Evolutionary conservation across 1,139 yeast species (phyloP).

Genomic region (Blastobotrys niveus): DNA sequence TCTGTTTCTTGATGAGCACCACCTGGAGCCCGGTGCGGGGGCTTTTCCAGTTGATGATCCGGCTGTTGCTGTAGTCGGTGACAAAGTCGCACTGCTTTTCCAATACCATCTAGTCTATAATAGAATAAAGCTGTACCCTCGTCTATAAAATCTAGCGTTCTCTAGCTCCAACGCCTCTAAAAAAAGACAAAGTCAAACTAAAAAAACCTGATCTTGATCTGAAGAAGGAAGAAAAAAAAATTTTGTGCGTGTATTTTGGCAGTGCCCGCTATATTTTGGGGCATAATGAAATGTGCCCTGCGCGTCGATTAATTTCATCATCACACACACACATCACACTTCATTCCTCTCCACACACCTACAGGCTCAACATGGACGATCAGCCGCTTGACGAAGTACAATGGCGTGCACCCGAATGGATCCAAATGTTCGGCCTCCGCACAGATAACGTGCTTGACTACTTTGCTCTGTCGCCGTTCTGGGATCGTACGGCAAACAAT

Average conservation of each 20-base stretch:
- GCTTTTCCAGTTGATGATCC: slow-evolving; percentile 55
- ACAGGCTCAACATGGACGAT: background rate
- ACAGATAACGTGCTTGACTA: slow-evolving; percentile 90
- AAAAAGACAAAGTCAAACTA: too few relatives aligned
- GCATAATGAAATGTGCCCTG: too few relatives aligned
- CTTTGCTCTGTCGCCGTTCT: slow-evolving; percentile 89
- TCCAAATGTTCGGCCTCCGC: slow-evolving; percentile 72
- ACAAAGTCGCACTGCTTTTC: slow-evolving; percentile 22
- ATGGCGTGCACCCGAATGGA: slow-evolving; percentile 98
- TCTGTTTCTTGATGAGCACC: slow-evolving; percentile 68
- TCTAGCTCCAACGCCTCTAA: too few relatives aligned
- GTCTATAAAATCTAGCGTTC: too few relatives aligned
- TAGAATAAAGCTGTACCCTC: background rate
- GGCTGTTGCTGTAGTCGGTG: slow-evolving; percentile 24
- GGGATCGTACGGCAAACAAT: slow-evolving; percentile 88
- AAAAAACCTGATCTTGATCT: too few relatives aligned
- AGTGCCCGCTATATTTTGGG: too few relatives aligned
- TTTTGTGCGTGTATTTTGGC: too few relatives aligned
- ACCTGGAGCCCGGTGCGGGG: slow-evolving; percentile 75
- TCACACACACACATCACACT: slow-evolving; percentile 1
- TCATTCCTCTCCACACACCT: background rate
- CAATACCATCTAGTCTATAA: slow-evolving; percentile 1
- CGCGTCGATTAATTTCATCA: background rate
- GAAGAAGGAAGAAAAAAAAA: too few relatives aligned
- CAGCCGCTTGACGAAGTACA: slow-evolving; percentile 70